These are phyloP conservation scores for Candolleomyces efflorescens DNA, from an alignment of 768 basidiomycete genomes.

Conservation along the genomic window DNA sequence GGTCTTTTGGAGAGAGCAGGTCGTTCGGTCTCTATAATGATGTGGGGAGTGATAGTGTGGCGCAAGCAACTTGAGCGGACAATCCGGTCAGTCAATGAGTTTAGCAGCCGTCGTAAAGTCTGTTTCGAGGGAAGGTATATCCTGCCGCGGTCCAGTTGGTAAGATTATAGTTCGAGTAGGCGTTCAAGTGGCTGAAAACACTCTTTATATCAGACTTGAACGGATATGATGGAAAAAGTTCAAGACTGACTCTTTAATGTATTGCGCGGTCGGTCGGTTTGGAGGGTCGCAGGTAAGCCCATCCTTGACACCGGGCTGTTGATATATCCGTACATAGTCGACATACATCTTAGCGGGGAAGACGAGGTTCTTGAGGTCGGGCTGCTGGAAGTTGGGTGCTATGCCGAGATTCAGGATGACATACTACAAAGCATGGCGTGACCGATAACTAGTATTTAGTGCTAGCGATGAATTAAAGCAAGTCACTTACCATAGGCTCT, in stretches of 20 bases:
- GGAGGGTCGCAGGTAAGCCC: constrained; percentile 79
- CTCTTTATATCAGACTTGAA: neutral
- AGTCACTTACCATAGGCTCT: constrained; percentile 81
- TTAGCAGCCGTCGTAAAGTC: constrained; percentile 39
- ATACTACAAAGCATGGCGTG: constrained; percentile 41
- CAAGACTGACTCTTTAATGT: constrained; percentile 57
- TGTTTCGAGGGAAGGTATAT: constrained; percentile 71
- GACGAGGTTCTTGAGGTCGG: constrained; percentile 63
- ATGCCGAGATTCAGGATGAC: constrained; percentile 85
- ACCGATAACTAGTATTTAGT: constrained; percentile 21
- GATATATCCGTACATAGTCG: constrained; percentile 90
- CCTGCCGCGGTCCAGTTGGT: constrained; percentile 84
- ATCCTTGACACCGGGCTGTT: constrained; percentile 64
- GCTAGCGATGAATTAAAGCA: constrained; percentile 2
- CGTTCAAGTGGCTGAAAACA: constrained; percentile 33
- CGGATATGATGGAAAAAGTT: neutral
- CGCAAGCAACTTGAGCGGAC: neutral
- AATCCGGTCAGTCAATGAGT: neutral
- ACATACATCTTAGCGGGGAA: constrained; percentile 83
- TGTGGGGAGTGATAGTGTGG: neutral
- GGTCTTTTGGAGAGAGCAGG: no score
- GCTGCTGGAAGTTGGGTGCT: constrained; percentile 68
- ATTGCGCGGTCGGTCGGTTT: constrained; percentile 71
- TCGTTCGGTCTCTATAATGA: no score
- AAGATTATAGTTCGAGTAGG: constrained; percentile 77